Conservation (phyloP, 2,329 filamentous ascomycete species). For the Truncatella angustata region DNA sequence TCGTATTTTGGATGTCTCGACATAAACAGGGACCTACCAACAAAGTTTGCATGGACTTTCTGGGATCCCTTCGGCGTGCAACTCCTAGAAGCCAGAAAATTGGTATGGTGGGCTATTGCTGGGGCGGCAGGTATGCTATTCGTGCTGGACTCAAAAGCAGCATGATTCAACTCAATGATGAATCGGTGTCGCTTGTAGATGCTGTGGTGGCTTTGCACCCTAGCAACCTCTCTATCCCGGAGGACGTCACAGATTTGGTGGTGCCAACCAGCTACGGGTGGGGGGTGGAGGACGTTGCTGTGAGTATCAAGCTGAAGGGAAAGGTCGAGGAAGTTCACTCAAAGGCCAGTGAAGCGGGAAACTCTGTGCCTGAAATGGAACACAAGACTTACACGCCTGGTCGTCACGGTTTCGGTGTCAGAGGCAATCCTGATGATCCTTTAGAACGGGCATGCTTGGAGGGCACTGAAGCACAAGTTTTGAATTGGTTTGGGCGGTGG, state of each 20-base stretch:
- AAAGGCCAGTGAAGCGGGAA: slow-evolving; percentile 20
- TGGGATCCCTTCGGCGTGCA: slow-evolving; percentile 26
- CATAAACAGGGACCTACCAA: slow-evolving; percentile 30
- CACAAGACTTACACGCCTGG: slow-evolving; percentile 30
- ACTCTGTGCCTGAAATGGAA: slow-evolving; percentile 26
- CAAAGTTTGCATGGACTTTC: slow-evolving; percentile 33
- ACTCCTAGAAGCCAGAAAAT: slow-evolving; percentile 32
- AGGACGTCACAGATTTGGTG: slow-evolving; percentile 28
- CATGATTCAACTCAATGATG: slow-evolving; percentile 32
- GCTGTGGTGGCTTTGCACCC: slow-evolving; percentile 44
- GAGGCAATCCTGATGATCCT: slow-evolving; percentile 21
- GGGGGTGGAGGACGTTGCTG: slow-evolving; percentile 27
- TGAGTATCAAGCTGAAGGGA: slow-evolving; percentile 26
- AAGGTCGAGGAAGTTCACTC: slow-evolving; percentile 28
- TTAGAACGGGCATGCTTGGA: slow-evolving; percentile 28
- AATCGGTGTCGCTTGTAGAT: slow-evolving; percentile 33
- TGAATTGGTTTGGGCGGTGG: slow-evolving; percentile 7
- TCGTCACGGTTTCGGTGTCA: slow-evolving; percentile 28
- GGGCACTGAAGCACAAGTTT: slow-evolving; percentile 15
- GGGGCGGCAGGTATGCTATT: slow-evolving; percentile 46
- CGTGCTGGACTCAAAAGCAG: slow-evolving; percentile 27
- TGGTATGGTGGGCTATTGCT: slow-evolving; percentile 51
- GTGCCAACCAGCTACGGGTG: slow-evolving; percentile 30
- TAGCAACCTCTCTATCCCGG: slow-evolving; percentile 36
- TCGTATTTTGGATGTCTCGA: slow-evolving; percentile 30